A percentile compares a stretch with the other conserved stretches of the same genome.
Conservation (phyloP, 1,139 yeast genomes). For the Nakaseomyces nivariensis region DNA sequence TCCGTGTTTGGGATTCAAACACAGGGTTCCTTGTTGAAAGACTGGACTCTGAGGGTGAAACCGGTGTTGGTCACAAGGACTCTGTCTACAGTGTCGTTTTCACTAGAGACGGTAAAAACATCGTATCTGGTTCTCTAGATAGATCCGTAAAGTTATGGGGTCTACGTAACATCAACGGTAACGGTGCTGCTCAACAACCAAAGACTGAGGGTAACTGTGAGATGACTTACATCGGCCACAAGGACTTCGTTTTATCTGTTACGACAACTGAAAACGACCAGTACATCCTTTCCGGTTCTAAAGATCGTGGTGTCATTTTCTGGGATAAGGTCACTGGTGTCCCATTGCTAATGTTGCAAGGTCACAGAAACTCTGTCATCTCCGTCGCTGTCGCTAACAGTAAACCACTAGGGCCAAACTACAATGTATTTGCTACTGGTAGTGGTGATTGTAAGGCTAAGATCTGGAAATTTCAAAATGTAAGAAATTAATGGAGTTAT, state of each 20-base stretch:
- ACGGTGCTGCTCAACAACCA: conserved; percentile 29
- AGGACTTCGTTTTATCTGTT: conserved; percentile 89
- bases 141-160: conserved; percentile 96
- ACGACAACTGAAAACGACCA: conserved; percentile 92
- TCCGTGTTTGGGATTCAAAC: conserved; percentile 93
- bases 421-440: conserved; percentile 86
- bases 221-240: conserved; percentile 91
- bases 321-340: conserved; percentile 94
- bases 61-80: conserved; percentile 91
- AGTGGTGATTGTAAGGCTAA: conserved; percentile 97
- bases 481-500: neutral
- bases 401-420: conserved; percentile 45
- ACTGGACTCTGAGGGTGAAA: conserved; percentile 78
- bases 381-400: conserved; percentile 86
- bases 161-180: conserved; percentile 40
- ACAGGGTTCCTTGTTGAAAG: conserved; percentile 90
- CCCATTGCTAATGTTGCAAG: conserved; percentile 91
- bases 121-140: conserved; percentile 91
- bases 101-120: conserved; percentile 84
- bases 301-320: conserved; percentile 93
- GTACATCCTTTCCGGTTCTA: conserved; percentile 87
- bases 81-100: conserved; percentile 93
- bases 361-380: conserved; percentile 92
- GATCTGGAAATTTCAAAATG: conserved; percentile 54
- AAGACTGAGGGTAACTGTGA: conserved; percentile 56